Evolutionary conservation across 306 rosid genomes (phyloP), one percentile per base, ranked within the genome.

Genomic region (Sophora flavescens): DNA sequence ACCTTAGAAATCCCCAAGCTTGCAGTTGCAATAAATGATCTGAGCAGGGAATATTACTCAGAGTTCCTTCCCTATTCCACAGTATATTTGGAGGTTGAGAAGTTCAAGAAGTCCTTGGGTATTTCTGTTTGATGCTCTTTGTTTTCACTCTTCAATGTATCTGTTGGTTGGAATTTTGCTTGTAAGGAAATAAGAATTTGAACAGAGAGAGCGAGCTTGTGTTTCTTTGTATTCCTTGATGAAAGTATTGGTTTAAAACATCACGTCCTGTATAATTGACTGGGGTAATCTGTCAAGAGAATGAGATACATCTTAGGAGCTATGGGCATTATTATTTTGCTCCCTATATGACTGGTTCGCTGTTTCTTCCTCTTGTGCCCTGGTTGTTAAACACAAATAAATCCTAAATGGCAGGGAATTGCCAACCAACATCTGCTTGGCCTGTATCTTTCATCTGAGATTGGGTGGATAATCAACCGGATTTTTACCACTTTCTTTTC

Each of bases 1-100:
- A 93, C 85, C 82, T 64, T 91, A 74, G 99, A 96, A 86, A 96
- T 96, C 80, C 98, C 98, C 28, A 96, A 96, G 87, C 98, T 96
- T 9, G 98, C 99, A 0, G 93, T 92, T 17, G 99, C 98, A 35
- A 89, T 93, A 72, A 89, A 93, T 63, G 97, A 96, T 81, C 84
- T 93, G 76, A 96, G 99, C 88, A 86, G 86, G 83, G 97, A 89
- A 35, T 81, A 96, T 56, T 93, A 80, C 86, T 74, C 80, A 2
- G 99, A 93, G 86, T 96, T 87, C 84, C 98, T 96, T 77, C 99
- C 98, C 2, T 96, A 91, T 84, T 89, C 99, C 70, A 93, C 94
- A 33, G 93, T 76, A 45, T 93, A 96, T 78, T 89, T 96, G 98
- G 99, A 92, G 88, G 96, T 96, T 60, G 99, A 96, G 85, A 91